Evolutionary conservation across 2,329 filamentous ascomycete species (phyloP).

Genomic region (Trichophyton benhamiae): DNA sequence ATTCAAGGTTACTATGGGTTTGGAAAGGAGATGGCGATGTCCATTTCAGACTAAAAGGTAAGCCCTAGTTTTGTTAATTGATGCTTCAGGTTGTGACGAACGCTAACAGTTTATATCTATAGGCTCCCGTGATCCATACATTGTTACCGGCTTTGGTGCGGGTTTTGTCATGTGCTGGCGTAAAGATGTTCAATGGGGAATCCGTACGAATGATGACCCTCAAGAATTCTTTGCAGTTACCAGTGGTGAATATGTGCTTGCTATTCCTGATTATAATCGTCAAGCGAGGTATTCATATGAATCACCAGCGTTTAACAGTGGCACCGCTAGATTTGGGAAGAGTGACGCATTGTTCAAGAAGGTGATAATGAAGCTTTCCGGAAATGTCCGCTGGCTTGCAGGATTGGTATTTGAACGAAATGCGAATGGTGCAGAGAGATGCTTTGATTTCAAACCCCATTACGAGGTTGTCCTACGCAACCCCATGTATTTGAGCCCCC

Average conservation of each 20-base stretch:
- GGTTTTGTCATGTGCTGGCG: constrained; percentile 99
- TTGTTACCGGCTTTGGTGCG: constrained; percentile 80
- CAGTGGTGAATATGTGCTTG: constrained; percentile 87
- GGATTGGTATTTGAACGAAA: constrained; percentile 88
- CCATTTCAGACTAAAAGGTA: constrained; percentile 80
- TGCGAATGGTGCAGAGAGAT: constrained; percentile 56
- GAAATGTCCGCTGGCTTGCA: constrained; percentile 83
- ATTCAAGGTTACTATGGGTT: constrained; percentile 74
- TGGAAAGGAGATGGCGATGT: constrained; percentile 97
- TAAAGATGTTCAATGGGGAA: constrained; percentile 77
- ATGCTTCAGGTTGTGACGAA: too few species aligned
- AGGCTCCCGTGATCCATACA: constrained; percentile 78
- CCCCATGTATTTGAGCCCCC: constrained; percentile 55
- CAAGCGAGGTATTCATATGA: constrained; percentile 58
- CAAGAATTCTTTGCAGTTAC: constrained; percentile 91
- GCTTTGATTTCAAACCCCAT: constrained; percentile 81
- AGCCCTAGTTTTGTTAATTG: neutral
- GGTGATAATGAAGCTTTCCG: constrained; percentile 95
- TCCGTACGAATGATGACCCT: constrained; percentile 75
- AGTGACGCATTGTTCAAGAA: constrained; percentile 81
- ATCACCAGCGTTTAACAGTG: constrained; percentile 39
- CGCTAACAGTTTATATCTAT: neutral
- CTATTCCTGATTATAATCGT: constrained; percentile 84
- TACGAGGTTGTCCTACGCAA: constrained; percentile 82
- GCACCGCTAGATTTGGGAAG: constrained; percentile 40